Conservation (phyloP, 208 protist genomes). For the Acanthamoeba castellanii region DNA sequence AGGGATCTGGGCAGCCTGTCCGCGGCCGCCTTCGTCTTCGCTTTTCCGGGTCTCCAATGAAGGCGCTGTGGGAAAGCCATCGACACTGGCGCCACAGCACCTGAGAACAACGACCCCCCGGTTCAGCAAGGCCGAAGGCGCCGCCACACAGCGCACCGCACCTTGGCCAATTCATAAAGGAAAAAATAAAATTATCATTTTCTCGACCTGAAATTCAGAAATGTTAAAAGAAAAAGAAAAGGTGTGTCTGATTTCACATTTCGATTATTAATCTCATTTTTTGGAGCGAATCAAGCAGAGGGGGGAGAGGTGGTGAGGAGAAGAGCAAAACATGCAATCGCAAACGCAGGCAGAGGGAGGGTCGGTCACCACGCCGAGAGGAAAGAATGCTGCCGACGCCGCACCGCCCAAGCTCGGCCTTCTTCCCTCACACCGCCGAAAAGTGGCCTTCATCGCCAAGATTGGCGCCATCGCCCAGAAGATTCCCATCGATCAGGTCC, state of each 20-base stretch:
- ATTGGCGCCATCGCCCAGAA: slow-evolving; percentile 12
- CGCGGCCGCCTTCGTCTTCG: not conserved
- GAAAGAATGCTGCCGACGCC: not conserved
- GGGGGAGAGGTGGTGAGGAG: not conserved
- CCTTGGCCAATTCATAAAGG: too few relatives aligned
- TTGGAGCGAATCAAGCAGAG: not conserved
- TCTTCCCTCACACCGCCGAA: not conserved
- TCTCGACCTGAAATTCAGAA: not conserved
- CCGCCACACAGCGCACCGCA: too few relatives aligned
- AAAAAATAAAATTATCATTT: too few relatives aligned
- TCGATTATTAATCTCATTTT: too few relatives aligned
- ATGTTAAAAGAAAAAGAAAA: not conserved
- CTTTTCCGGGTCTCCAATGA: not conserved
- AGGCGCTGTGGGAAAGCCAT: slow-evolving; percentile 11
- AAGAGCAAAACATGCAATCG: not conserved
- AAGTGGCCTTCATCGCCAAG: not conserved
- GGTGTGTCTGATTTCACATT: too few relatives aligned
- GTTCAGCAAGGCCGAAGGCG: too few relatives aligned
- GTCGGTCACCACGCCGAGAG: not conserved
- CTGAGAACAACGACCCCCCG: not conserved
- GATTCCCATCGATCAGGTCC: slow-evolving; percentile 20
- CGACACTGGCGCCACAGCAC: not conserved
- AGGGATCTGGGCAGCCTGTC: not conserved
- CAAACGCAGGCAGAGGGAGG: not conserved
- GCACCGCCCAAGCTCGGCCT: slow-evolving; percentile 21